Evolutionary conservation across 768 basidiomycete genomes (phyloP).

Genomic region (Daedalea quercina): DNA sequence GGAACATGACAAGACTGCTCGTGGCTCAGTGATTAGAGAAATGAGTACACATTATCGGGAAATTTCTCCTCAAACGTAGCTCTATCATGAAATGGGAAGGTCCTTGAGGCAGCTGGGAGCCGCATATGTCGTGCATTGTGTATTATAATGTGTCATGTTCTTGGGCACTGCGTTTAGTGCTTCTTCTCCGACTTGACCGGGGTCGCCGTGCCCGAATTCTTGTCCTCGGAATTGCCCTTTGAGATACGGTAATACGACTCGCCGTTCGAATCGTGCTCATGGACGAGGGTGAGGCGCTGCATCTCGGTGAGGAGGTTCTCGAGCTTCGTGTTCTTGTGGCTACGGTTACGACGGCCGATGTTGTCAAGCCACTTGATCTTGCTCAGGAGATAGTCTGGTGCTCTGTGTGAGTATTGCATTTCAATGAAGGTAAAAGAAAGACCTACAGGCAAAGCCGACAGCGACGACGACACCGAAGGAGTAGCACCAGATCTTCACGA

Average conservation of each 20-base stretch:
- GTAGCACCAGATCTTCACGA: constrained; percentile 34
- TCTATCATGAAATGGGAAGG: not conserved
- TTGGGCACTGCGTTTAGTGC: not conserved
- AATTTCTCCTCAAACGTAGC: not conserved
- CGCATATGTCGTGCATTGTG: not conserved
- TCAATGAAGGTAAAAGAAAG: not conserved
- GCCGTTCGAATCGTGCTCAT: constrained; percentile 21
- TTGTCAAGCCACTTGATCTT: constrained; percentile 32
- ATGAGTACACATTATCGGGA: not conserved
- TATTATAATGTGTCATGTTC: not conserved
- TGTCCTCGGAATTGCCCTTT: constrained; percentile 1
- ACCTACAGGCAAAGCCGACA: constrained; percentile 26
- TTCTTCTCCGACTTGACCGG: not conserved
- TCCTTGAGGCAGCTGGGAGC: not conserved
- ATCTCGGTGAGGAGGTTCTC: constrained; percentile 35
- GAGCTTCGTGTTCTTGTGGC: constrained; percentile 27
- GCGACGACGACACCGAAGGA: constrained; percentile 34
- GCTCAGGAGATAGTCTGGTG: constrained; percentile 27
- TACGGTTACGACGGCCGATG: constrained; percentile 29
- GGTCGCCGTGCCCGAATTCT: not conserved
- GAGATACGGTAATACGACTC: constrained; percentile 17
- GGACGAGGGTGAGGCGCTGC: constrained; percentile 34
- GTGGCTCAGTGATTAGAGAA: not conserved
- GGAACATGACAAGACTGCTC: not conserved
- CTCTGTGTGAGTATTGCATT: no score